Evolutionary conservation across 345 rosid species (phyloP).

Genomic region (Balakata baccata): DNA sequence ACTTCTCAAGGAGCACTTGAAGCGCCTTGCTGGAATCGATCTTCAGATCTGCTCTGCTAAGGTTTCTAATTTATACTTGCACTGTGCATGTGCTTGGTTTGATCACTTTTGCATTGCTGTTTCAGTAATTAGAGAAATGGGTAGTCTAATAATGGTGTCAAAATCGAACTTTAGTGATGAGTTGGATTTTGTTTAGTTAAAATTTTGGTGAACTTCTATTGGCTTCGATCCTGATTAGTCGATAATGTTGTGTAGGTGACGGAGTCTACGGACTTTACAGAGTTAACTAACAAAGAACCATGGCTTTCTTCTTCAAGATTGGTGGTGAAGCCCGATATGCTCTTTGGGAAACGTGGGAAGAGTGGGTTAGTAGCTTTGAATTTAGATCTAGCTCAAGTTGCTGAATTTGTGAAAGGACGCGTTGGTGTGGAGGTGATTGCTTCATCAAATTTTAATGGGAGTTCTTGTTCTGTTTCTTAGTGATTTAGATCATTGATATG

Average conservation of each 20-base stretch:
- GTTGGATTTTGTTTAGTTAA: background rate
- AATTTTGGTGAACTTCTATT: background rate
- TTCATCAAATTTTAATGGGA: background rate
- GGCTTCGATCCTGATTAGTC: background rate
- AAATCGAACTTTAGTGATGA: background rate
- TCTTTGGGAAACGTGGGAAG: slow-evolving; percentile 95
- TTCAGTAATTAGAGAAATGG: background rate
- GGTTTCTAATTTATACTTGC: slow-evolving; percentile 26
- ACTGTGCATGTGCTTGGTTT: background rate
- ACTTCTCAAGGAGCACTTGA: slow-evolving; percentile 68
- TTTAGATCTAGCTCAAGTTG: slow-evolving; percentile 94
- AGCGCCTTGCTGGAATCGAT: slow-evolving; percentile 57
- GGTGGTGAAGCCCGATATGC: slow-evolving; percentile 98
- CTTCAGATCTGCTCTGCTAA: slow-evolving; percentile 74
- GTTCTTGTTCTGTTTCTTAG: background rate
- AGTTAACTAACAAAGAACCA: slow-evolving; percentile 66
- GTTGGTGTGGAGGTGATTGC: slow-evolving; percentile 73
- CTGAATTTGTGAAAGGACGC: slow-evolving; percentile 83
- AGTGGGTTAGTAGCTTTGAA: slow-evolving; percentile 90
- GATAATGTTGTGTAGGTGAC: slow-evolving; percentile 54
- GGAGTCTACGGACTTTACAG: slow-evolving; percentile 71
- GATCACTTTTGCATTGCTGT: background rate
- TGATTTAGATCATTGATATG: slow-evolving; percentile 5
- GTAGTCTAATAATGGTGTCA: background rate
- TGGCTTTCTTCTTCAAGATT: slow-evolving; percentile 86